Conservation (phyloP, 106 monocot species). For the Dendrobium huoshanense region DNA sequence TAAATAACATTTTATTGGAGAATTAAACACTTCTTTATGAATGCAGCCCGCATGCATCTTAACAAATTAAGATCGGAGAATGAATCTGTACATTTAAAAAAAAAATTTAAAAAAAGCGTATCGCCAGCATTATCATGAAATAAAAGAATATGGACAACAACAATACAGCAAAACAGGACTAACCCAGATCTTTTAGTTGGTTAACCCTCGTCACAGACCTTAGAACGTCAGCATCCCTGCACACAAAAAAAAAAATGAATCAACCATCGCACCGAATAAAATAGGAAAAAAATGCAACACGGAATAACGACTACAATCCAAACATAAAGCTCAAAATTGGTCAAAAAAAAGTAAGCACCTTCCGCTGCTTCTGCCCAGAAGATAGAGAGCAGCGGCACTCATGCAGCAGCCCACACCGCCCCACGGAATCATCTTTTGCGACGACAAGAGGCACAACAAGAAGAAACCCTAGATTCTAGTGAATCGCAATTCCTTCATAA, state of each 20-base stretch:
- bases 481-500: not conserved
- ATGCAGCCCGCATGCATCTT: not conserved
- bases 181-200: conserved; percentile 84
- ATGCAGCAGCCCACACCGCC: conserved; percentile 81
- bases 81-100: not conserved
- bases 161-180: not conserved
- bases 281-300: not conserved
- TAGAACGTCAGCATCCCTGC: conserved; percentile 79
- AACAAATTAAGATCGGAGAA: not conserved
- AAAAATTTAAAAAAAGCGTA: not conserved
- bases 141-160: not conserved
- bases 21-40: not conserved
- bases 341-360: conserved; percentile 26
- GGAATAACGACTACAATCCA: not conserved
- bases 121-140: not conserved
- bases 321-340: not conserved
- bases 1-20: not conserved
- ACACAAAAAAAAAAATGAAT: conserved; percentile 11
- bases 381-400: conserved; percentile 81
- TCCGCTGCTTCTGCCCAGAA: conserved; percentile 80
- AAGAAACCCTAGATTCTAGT: conserved; percentile 7
- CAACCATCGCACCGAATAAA: not conserved
- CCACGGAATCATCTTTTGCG: conserved; percentile 64
- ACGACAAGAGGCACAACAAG: not conserved
- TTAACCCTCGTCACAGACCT: conserved; percentile 61